Evolutionary conservation across 108 stramenopile genomes (phyloP), one percentile per base, ranked within the genome.

Genomic region (Fistulifera pelliculosa): DNA sequence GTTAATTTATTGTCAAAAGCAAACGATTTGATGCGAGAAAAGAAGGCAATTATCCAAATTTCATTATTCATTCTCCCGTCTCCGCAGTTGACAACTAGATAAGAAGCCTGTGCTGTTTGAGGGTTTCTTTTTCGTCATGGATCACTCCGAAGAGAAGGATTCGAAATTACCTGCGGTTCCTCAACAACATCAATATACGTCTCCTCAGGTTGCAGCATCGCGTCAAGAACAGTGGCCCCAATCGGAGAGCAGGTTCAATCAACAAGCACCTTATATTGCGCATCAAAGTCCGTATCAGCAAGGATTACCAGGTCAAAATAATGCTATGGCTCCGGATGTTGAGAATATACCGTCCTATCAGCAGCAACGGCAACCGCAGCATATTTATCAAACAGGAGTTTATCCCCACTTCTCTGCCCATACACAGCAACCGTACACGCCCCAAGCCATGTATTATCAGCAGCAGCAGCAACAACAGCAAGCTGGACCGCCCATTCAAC

Each of bases 121-220:
- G 8, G 8, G 31, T 8, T 35, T 35, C 31, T n/a, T n/a, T n/a
- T 35, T 35, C 31, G 31, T 35, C 31, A 35, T 35, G 31, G 31
- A 35, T 35, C 31, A 35, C 8, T 35, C 31, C 31, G 31, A 35
- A 35, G 31, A 35, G 3, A 35, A 35, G 31, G 31, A 35, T 8
- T 6, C 31, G 8, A 35, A 35, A 35, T 8, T 35, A 35, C 31
- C 44, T 11, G 16, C 44, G 19, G 16, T 11, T 45, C 44, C 21
- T 45, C 56, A 53, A 17, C 63, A 48, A 52, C 60, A 54, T 25
- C 48, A 59, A 38, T 47, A 35, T 18, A 53, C 40, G n/a, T 60
- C 57, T 53, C 16, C 64, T 35, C 19, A 52, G 24, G 14, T 31
- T 21, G 26, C 40, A 19, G 40, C 8, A 38, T 38, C 51, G 44